These are phyloP conservation scores for Onygenales sp. DNA, from an alignment of 2,329 filamentous ascomycete genomes.

Conservation along the genomic window DNA sequence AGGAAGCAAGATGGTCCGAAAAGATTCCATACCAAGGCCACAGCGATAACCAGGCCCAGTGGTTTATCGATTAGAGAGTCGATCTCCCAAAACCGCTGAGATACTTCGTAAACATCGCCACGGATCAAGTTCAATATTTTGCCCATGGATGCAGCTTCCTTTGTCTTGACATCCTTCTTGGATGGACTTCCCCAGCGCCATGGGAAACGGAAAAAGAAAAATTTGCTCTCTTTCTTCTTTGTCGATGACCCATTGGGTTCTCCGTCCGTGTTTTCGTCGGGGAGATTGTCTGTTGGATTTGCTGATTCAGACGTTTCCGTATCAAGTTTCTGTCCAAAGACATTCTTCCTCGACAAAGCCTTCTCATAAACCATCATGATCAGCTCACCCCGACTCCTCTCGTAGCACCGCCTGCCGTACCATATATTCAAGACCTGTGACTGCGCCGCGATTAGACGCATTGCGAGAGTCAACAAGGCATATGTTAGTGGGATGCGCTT, in stretches of 20 bases:
- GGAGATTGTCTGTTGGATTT: constrained; percentile 10
- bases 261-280: constrained; percentile 14
- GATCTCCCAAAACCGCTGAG: constrained; percentile 71
- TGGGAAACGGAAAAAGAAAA: constrained; percentile 15
- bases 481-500: constrained; percentile 55
- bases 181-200: constrained; percentile 15
- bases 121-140: constrained; percentile 86
- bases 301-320: constrained; percentile 17
- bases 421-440: constrained; percentile 62
- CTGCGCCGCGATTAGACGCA: constrained; percentile 55
- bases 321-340: constrained; percentile 27
- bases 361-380: constrained; percentile 80
- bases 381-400: constrained; percentile 74
- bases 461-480: constrained; percentile 50
- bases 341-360: constrained; percentile 56
- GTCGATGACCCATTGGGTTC: not conserved
- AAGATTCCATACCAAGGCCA: constrained; percentile 64
- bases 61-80: constrained; percentile 66
- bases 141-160: constrained; percentile 66
- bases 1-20: constrained; percentile 72
- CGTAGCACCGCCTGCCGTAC: constrained; percentile 77
- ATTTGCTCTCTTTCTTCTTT: not conserved
- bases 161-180: constrained; percentile 21
- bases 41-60: constrained; percentile 63
- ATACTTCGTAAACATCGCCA: constrained; percentile 34